Percentiles rank a stretch among this genome's conserved stretches.
phyloP scores from a whole-genome alignment of 2,329 filamentous ascomycete genomes.

The Acarospora socialis region DNA sequence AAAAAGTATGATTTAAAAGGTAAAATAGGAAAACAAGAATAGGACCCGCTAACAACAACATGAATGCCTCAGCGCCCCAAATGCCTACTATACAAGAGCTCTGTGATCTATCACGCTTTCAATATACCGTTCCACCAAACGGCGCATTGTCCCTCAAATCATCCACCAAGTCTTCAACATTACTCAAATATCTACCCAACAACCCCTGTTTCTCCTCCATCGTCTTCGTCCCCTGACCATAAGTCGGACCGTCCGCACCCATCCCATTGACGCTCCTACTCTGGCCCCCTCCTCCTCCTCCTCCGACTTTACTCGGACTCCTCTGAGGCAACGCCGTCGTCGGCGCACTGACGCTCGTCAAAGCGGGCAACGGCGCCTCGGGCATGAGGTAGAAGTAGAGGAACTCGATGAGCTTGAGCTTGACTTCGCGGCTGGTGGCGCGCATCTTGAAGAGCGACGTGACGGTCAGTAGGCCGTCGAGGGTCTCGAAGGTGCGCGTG shows the following conservation, averaged over 20 bases:
- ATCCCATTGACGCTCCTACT: constrained; percentile 17
- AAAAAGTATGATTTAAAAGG: constrained; percentile 10
- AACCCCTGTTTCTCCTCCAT: constrained; percentile 73
- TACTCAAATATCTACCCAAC: constrained; percentile 62
- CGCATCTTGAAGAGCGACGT: constrained; percentile 87
- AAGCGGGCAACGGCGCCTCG: constrained; percentile 48
- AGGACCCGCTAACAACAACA: not conserved
- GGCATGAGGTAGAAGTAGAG: constrained; percentile 98
- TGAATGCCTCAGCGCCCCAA: constrained; percentile 1
- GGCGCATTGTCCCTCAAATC: constrained; percentile 69
- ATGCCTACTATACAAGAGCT: too few relatives aligned
- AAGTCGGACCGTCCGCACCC: constrained; percentile 10
- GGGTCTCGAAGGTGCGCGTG: constrained; percentile 78
- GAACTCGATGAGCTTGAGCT: constrained; percentile 92
- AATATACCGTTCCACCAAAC: constrained; percentile 43
- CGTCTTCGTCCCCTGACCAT: constrained; percentile 38
- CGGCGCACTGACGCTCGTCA: not conserved
- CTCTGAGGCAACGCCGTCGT: constrained; percentile 38
- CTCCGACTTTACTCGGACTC: constrained; percentile 56
- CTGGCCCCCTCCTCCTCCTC: constrained; percentile 40
- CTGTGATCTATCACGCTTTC: constrained; percentile 3
- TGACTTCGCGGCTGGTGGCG: constrained; percentile 73
- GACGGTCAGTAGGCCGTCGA: constrained; percentile 82
- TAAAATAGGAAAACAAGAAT: constrained; percentile 4
- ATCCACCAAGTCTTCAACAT: constrained; percentile 70